phyloP scores from a whole-genome alignment of 768 basidiomycete genomes.

The Russula compacta region DNA sequence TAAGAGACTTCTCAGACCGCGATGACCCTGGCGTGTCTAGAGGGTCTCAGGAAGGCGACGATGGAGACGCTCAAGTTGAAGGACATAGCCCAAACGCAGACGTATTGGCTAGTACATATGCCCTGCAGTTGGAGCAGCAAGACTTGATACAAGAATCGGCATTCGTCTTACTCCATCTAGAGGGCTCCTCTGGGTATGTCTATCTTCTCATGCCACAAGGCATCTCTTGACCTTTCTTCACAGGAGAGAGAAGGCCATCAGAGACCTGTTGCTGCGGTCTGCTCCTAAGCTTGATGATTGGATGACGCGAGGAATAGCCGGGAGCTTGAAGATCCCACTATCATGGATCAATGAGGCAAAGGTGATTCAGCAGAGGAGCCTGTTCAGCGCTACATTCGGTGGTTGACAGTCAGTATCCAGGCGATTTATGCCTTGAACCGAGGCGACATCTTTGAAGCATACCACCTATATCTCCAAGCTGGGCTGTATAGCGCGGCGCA shows the following conservation, averaged over 20 bases:
- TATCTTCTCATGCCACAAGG: conserved; percentile 23
- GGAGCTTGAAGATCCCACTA: conserved; percentile 71
- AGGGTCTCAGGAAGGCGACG: conserved; percentile 33
- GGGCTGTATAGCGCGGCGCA: conserved; percentile 68
- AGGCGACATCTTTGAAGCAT: conserved; percentile 62
- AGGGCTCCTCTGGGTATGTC: conserved; percentile 67
- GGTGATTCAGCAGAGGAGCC: conserved; percentile 33
- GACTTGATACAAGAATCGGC: conserved; percentile 79
- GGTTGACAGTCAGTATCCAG: conserved; percentile 31
- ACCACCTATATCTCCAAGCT: conserved; percentile 65
- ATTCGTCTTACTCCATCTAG: conserved; percentile 85
- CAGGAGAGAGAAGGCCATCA: conserved; percentile 71
- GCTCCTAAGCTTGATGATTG: conserved; percentile 62
- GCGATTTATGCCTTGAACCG: conserved; percentile 54
- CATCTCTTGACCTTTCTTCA: conserved; percentile 26
- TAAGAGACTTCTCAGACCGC: conserved; percentile 86
- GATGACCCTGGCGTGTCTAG: conserved; percentile 35
- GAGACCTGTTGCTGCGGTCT: conserved; percentile 66
- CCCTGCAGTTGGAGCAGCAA: conserved; percentile 71
- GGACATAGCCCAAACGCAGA: conserved; percentile 84
- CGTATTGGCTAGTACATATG: conserved; percentile 73
- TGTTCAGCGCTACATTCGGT: neutral
- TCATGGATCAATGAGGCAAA: conserved; percentile 89
- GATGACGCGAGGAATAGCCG: conserved; percentile 60
- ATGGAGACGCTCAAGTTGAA: conserved; percentile 41